Evolutionary conservation across 2,329 filamentous ascomycete genomes (phyloP).

Genomic region (Moelleriella libera): DNA sequence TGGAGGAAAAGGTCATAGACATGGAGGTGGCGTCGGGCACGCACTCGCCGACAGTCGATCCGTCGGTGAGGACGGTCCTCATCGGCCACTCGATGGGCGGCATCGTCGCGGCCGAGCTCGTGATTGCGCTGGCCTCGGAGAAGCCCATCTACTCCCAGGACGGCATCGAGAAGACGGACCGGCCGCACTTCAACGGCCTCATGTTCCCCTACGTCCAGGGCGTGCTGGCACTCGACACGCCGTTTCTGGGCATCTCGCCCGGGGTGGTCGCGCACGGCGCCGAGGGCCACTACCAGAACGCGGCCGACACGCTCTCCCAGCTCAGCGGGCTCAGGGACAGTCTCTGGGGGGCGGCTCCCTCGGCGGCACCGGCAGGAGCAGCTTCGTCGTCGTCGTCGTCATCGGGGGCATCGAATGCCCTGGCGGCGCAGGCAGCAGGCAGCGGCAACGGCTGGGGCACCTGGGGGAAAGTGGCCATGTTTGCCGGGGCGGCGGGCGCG

Average conservation of each 20-base stretch:
- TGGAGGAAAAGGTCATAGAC: constrained; percentile 87
- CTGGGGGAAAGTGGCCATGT: constrained; percentile 78
- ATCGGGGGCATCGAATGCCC: too few species aligned
- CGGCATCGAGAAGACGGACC: constrained; percentile 19
- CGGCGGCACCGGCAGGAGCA: constrained; percentile 4
- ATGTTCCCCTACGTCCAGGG: constrained; percentile 93
- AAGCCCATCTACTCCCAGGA: constrained; percentile 35
- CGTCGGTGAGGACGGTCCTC: constrained; percentile 68
- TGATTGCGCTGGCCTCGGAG: constrained; percentile 54
- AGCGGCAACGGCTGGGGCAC: constrained; percentile 45
- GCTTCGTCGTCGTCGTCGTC: too few species aligned
- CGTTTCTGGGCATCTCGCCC: constrained; percentile 70
- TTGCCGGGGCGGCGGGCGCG: constrained; percentile 71
- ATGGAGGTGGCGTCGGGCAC: constrained; percentile 74
- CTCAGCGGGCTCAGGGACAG: constrained; percentile 51
- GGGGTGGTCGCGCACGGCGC: constrained; percentile 77
- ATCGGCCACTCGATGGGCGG: constrained; percentile 86
- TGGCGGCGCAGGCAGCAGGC: background rate
- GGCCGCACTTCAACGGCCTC: constrained; percentile 38
- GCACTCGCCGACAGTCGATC: constrained; percentile 72
- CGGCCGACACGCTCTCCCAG: constrained; percentile 55
- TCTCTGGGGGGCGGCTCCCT: constrained; percentile 35
- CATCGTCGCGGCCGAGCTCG: constrained; percentile 83
- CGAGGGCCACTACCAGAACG: constrained; percentile 66
- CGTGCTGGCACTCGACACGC: constrained; percentile 87